Base-by-base conservation (phyloP, 2,329 filamentous ascomycete genomes). In the Hypomyces perniciosus region DNA sequence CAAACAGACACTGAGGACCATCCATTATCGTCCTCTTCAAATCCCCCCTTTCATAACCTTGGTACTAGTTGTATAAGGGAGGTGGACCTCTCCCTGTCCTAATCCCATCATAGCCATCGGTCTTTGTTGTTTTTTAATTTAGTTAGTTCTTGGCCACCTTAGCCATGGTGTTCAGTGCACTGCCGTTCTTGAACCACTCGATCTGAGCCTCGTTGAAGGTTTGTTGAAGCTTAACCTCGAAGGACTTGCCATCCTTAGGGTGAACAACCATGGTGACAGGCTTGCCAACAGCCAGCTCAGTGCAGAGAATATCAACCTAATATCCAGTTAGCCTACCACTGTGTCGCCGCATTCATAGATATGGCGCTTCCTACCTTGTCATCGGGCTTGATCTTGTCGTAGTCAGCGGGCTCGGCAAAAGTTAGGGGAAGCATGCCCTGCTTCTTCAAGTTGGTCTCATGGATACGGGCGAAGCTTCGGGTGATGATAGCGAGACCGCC, bases 371-470 rank as follows among this genome's bases (percentile, higher is more conserved):
- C 61, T 66, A 78, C 84, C 76, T 86, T 91, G 80, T 96, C 93
- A 55, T 93, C 85, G 60, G 90, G 88, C 69, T 86, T 83, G 72
- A 99, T 91, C 83, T 89, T 95, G 72, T 99, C 93, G 74, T 99
- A 99, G 74, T 99, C 93, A 69, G 86, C 92, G 51, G 92, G 92
- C 69, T 97, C 85, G 52, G 83, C 75, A 77, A 99, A 99, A 64
- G 91, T 97, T 59, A 99, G 82, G 65, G 93, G 93, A 76, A 99
- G 88, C 92, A 99, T 96, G 76, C 93, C 93, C 84, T 99, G 93
- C 86, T 99, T 99, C 89, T 99, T 99, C 79, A 99, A 77, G 84
- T 99, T 99, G 79, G 93, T 99, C 82, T 99, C 93, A 82, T 99
- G 93, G 68, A 99, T 99, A 87, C 93, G 93, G 66, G 93, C 93